Percentiles rank a stretch among this genome's conserved stretches.
Evolutionary conservation across 2,329 filamentous ascomycete species (phyloP).

Genomic region (Fusarium papillatum): DNA sequence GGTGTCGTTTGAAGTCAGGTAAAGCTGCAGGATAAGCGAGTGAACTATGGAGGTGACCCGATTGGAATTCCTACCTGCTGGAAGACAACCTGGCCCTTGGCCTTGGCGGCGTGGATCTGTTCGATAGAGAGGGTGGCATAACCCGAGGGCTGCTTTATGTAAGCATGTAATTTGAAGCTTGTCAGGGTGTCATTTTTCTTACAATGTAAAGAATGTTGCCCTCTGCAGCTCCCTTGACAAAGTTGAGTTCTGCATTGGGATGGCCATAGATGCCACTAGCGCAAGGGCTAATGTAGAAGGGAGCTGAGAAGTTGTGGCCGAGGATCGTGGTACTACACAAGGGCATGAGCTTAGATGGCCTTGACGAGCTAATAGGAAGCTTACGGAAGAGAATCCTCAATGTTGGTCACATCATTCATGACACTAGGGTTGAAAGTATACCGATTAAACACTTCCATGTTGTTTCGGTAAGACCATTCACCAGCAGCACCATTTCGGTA

Average conservation of each 20-base stretch:
- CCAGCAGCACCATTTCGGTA: slow-evolving; percentile 60
- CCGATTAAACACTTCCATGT: slow-evolving; percentile 64
- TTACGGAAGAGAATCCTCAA: slow-evolving; percentile 49
- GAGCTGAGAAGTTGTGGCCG: slow-evolving; percentile 62
- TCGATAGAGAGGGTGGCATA: slow-evolving; percentile 48
- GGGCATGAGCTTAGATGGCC: neutral
- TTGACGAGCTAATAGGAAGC: neutral
- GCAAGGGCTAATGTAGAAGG: slow-evolving; percentile 64
- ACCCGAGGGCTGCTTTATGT: slow-evolving; percentile 4
- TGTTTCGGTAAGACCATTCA: slow-evolving; percentile 67
- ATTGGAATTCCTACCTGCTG: slow-evolving; percentile 41
- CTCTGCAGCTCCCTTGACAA: slow-evolving; percentile 60
- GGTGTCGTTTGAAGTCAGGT: slow-evolving; percentile 43
- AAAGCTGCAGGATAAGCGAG: slow-evolving; percentile 11
- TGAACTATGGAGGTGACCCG: neutral
- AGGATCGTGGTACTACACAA: slow-evolving; percentile 55
- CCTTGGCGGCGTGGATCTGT: slow-evolving; percentile 49
- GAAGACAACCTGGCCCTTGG: slow-evolving; percentile 50
- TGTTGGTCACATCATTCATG: slow-evolving; percentile 58
- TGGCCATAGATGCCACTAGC: slow-evolving; percentile 58
- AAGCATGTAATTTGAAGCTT: neutral
- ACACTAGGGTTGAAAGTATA: slow-evolving; percentile 61
- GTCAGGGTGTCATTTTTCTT: neutral
- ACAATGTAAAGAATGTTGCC: slow-evolving; percentile 62
- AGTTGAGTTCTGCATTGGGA: slow-evolving; percentile 58